Base-by-base conservation (phyloP, 805 yeast genomes). In the Ogataea salicorniae region DNA sequence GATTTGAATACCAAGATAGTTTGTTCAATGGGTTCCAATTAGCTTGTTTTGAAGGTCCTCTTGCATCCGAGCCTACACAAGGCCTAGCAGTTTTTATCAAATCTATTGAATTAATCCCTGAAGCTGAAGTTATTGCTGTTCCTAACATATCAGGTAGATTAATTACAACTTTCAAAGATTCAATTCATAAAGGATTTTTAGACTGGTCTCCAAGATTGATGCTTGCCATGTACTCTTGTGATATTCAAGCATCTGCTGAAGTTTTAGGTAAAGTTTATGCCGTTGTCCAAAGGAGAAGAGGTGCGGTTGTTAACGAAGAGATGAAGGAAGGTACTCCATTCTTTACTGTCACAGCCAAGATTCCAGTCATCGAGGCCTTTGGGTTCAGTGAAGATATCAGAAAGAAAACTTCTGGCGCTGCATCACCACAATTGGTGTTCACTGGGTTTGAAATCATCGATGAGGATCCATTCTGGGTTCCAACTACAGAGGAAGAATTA, bases 271-370 rank as follows among this genome's bases (percentile, higher is more conserved):
- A 87, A 62, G 98, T 94, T 0, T 94, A 94, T 62, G 94, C 90
- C 0, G 98, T 92, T 17, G 88, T 94, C 22, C 96, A 95, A 54
- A 81, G 81, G 58, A 76, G 97, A 59, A 83, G 87, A 37, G 99
- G 99, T 29, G 70, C 78, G 44, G 87, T 94, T 47, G 76, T 84
- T 2, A 79, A 90, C 4, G 99, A 94, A 66, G 99, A 94, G 63
- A 82, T 94, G 88, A 91, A 94, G 61, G 99, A 94, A 63, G 99
- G 99, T 9, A 94, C 99, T 0, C 97, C 98, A 18, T 90, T 92
- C 58, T 94, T 94, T 73, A 87, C 87, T 29, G 80, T 94, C 47
- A 81, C 76, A 17, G 96, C 98, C 0, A 71, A 80, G 46, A 73
- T 94, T 22, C 99, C 99, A 0, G 97, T 94, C 22, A 85, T 87